A percentile compares a stretch with the other conserved stretches of the same genome.
Conservation (phyloP, 345 rosid genomes). For the Hypericum perforatum region DNA sequence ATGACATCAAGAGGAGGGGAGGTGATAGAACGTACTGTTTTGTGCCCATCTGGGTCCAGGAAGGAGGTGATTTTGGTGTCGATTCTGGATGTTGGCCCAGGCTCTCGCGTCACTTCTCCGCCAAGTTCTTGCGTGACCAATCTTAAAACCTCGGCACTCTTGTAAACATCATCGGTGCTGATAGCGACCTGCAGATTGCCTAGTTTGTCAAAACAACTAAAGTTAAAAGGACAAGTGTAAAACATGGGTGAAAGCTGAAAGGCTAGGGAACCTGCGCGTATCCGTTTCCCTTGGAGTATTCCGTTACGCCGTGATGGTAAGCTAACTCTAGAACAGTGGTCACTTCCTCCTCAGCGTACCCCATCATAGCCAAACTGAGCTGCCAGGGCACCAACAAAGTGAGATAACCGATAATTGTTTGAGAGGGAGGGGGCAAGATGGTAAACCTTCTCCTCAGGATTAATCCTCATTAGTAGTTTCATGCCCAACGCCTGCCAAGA, state of each 20-base stretch:
- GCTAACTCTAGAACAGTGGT: constrained; percentile 77
- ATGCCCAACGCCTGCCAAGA: constrained; percentile 70
- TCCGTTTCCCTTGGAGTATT: constrained; percentile 86
- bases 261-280: constrained; percentile 60
- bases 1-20: neutral
- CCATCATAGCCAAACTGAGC: constrained; percentile 84
- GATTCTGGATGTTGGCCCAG: constrained; percentile 81
- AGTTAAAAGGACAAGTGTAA: neutral
- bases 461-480: constrained; percentile 58
- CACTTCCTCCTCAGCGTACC: constrained; percentile 72
- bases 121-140: constrained; percentile 73
- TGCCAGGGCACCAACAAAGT: constrained; percentile 16
- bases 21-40: constrained; percentile 46
- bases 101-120: constrained; percentile 75
- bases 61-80: constrained; percentile 80
- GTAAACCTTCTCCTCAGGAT: constrained; percentile 74
- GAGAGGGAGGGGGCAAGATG: neutral
- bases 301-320: constrained; percentile 73
- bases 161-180: constrained; percentile 87
- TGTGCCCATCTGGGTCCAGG: constrained; percentile 95
- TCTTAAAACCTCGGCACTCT: constrained; percentile 78
- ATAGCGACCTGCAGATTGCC: constrained; percentile 44
- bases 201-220: neutral
- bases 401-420: neutral
- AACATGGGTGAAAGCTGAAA: neutral